phyloP scores from a whole-genome alignment of 495 filamentous ascomycete genomes.

The Podospora sp. region DNA sequence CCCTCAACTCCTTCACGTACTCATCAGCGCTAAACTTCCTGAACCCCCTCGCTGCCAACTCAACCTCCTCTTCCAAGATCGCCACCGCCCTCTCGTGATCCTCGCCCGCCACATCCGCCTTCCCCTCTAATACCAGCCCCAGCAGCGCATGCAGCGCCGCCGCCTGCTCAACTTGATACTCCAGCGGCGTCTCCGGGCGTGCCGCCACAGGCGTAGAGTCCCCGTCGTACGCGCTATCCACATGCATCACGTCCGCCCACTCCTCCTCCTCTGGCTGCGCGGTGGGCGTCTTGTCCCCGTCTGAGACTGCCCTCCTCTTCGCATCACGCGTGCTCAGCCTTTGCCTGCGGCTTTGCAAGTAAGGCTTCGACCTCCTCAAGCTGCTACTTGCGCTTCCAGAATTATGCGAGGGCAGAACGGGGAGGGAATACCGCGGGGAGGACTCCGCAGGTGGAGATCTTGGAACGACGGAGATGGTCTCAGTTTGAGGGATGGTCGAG shows the following conservation, averaged over 20 bases:
- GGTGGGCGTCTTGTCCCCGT: neutral
- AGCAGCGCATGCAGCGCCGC: constrained; percentile 17
- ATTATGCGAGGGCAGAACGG: neutral
- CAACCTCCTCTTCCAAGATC: constrained; percentile 13
- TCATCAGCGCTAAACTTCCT: constrained; percentile 15
- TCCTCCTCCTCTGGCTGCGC: neutral
- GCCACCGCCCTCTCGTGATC: neutral
- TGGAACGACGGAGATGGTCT: neutral
- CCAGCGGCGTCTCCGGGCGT: constrained; percentile 13
- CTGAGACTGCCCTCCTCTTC: neutral
- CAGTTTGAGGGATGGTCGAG: neutral
- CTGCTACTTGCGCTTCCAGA: neutral
- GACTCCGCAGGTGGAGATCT: neutral
- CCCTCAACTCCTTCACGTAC: constrained; percentile 13
- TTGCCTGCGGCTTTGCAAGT: constrained; percentile 6
- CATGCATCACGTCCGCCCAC: neutral
- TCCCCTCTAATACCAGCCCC: constrained; percentile 9
- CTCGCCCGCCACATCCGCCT: neutral
- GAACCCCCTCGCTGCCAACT: constrained; percentile 16
- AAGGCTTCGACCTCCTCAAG: constrained; percentile 7
- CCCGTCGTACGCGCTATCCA: neutral
- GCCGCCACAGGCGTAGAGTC: neutral
- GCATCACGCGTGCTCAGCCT: neutral
- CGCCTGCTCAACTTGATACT: constrained; percentile 10
- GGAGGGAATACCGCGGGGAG: constrained; percentile 15